Conservation (phyloP, 371 early-diverging fungal species). For the Mucor indicus region DNA sequence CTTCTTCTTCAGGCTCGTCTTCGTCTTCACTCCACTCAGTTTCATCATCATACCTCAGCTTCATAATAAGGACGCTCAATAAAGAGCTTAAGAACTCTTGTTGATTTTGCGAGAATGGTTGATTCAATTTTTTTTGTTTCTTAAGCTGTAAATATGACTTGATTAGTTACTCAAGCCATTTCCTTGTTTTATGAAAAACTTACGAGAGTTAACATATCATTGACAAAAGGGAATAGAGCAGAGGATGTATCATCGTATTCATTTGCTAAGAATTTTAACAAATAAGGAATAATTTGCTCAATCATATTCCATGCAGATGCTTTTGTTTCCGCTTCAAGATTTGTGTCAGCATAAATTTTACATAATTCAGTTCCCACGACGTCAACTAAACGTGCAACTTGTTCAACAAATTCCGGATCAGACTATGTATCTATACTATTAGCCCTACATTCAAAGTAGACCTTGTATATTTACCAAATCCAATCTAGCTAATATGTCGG, state of each 20-base stretch:
- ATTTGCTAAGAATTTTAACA: slow-evolving; percentile 70
- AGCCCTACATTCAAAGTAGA: background rate
- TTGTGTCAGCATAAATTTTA: slow-evolving; percentile 66
- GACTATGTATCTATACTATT: slow-evolving; percentile 27
- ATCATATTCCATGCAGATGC: slow-evolving; percentile 47
- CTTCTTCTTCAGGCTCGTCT: slow-evolving; percentile 75
- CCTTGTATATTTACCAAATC: slow-evolving; percentile 33
- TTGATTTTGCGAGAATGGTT: slow-evolving; percentile 63
- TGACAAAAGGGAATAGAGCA: slow-evolving; percentile 71
- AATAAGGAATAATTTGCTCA: slow-evolving; percentile 62
- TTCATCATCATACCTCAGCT: slow-evolving; percentile 89
- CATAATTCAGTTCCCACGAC: slow-evolving; percentile 80
- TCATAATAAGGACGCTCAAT: slow-evolving; percentile 72
- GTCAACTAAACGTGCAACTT: slow-evolving; percentile 81
- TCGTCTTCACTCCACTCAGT: slow-evolving; percentile 74
- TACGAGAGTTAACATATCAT: slow-evolving; percentile 64
- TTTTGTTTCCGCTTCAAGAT: slow-evolving; percentile 38
- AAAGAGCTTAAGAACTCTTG: slow-evolving; percentile 68
- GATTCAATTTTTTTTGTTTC: slow-evolving; percentile 61
- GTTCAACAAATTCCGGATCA: slow-evolving; percentile 77
- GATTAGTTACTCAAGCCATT: background rate
- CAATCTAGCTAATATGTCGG: slow-evolving; percentile 59
- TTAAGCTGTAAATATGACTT: slow-evolving; percentile 48
- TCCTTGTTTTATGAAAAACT: slow-evolving; percentile 3
- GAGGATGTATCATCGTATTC: slow-evolving; percentile 83